Evolutionary conservation across 257 asterid species (phyloP).

Genomic region (Scutellaria baicalensis): DNA sequence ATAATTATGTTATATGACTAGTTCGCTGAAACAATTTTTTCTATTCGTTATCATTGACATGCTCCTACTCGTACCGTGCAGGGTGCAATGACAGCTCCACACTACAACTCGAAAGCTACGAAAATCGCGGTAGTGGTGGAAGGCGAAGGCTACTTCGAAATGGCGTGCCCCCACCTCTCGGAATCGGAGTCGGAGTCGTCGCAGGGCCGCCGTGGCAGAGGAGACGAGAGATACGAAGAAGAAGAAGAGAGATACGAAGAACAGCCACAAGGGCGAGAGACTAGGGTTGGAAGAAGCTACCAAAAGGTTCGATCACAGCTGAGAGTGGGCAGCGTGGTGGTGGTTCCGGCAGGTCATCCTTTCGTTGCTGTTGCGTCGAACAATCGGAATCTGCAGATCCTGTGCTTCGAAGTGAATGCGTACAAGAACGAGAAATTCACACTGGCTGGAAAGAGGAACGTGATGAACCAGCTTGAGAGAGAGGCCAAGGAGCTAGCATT

Average conservation of each 20-base stretch:
- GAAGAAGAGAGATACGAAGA: not conserved
- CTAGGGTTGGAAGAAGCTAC: slow-evolving; percentile 19
- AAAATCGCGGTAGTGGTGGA: slow-evolving; percentile 26
- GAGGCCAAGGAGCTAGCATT: slow-evolving; percentile 61
- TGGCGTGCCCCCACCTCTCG: slow-evolving; percentile 67
- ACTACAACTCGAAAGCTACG: slow-evolving; percentile 48
- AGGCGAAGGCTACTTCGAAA: slow-evolving; percentile 65
- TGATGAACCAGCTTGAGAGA: slow-evolving; percentile 37
- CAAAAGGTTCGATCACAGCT: slow-evolving; percentile 32
- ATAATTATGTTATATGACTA: too few relatives aligned
- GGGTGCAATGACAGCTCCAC: slow-evolving; percentile 63
- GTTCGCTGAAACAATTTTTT: too few relatives aligned
- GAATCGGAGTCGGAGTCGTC: not conserved
- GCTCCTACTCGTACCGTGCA: not conserved
- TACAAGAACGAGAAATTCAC: slow-evolving; percentile 26
- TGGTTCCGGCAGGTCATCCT: slow-evolving; percentile 78
- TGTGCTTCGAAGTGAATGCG: slow-evolving; percentile 50
- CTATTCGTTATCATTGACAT: too few relatives aligned
- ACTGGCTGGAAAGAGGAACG: slow-evolving; percentile 50
- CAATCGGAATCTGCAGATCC: slow-evolving; percentile 39
- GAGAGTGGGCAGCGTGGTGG: slow-evolving; percentile 38
- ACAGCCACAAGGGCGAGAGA: too few relatives aligned
- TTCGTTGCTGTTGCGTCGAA: slow-evolving; percentile 42
- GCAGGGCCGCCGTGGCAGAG: not conserved
- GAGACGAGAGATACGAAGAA: not conserved